Evolutionary conservation across 75 land plant species (phyloP).

Genomic region (Sequoia sempervirens): DNA sequence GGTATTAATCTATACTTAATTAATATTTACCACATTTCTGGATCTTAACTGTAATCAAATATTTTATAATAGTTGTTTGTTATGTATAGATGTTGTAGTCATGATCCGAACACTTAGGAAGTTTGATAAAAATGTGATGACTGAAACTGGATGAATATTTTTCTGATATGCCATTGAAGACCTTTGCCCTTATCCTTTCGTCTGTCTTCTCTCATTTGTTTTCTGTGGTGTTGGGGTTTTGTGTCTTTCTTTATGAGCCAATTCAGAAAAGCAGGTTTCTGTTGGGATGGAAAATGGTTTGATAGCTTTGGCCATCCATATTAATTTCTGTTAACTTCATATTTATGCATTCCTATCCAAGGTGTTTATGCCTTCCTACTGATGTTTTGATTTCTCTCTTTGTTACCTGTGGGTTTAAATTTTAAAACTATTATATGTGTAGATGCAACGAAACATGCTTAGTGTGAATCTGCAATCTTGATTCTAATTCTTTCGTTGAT

Average conservation of each 20-base stretch:
- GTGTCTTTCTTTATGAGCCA: not conserved
- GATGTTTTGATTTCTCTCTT: not conserved
- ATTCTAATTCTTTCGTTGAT: not conserved
- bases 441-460: not conserved
- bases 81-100: not conserved
- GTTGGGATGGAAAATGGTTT: not conserved
- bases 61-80: not conserved
- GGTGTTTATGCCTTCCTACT: not conserved
- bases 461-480: not conserved
- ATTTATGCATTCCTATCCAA: not conserved
- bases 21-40: not conserved
- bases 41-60: not conserved
- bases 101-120: not conserved
- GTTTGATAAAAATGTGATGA: not conserved
- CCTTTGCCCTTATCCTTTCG: not conserved
- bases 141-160: not conserved
- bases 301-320: not conserved
- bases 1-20: not conserved
- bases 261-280: not conserved
- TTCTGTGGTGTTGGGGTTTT: not conserved
- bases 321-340: not conserved
- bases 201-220: not conserved
- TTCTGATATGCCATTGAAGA: not conserved
- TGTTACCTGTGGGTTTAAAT: not conserved
- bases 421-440: not conserved